These are phyloP conservation scores for Kockovaella imperatae DNA, from an alignment of 768 basidiomycete species.

Conservation along the genomic window DNA sequence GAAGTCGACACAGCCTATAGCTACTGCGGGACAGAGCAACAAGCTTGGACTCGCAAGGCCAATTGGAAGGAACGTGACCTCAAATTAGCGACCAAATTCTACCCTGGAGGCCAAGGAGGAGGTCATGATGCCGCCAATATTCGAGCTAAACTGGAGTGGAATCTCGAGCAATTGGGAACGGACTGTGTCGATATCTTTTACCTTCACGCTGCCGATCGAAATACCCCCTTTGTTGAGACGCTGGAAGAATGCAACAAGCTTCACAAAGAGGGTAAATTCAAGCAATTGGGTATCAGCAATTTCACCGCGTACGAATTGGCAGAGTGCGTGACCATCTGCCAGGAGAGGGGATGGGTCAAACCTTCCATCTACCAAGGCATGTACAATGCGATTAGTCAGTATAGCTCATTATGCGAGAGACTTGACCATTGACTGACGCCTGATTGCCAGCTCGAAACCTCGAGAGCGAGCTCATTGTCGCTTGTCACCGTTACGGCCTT, in stretches of 20 bases:
- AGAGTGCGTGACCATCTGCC: conserved; percentile 48
- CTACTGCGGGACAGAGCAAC: conserved; percentile 42
- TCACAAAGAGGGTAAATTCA: conserved; percentile 53
- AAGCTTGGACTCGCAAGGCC: conserved; percentile 24
- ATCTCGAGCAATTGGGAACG: conserved; percentile 50
- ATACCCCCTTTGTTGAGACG: conserved; percentile 50
- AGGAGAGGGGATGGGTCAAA: conserved; percentile 49
- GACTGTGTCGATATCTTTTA: conserved; percentile 52
- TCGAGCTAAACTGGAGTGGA: conserved; percentile 42
- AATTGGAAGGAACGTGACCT: conserved; percentile 52
- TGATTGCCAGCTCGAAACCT: conserved; percentile 12
- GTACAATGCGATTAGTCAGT: conserved; percentile 36
- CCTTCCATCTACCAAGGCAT: conserved; percentile 51
- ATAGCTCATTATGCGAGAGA: not conserved
- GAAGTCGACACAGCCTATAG: conserved; percentile 48
- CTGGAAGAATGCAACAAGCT: conserved; percentile 50
- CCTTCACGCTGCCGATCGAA: conserved; percentile 49
- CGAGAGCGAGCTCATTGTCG: conserved; percentile 25
- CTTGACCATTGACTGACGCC: not conserved
- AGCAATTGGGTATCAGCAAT: conserved; percentile 50
- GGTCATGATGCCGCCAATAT: conserved; percentile 41
- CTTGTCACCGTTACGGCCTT: conserved; percentile 32
- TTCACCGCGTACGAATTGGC: conserved; percentile 49
- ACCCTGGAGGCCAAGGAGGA: conserved; percentile 45
- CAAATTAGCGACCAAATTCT: conserved; percentile 57